Conservation (phyloP, 768 basidiomycete species). For the Clavaria fumosa region DNA sequence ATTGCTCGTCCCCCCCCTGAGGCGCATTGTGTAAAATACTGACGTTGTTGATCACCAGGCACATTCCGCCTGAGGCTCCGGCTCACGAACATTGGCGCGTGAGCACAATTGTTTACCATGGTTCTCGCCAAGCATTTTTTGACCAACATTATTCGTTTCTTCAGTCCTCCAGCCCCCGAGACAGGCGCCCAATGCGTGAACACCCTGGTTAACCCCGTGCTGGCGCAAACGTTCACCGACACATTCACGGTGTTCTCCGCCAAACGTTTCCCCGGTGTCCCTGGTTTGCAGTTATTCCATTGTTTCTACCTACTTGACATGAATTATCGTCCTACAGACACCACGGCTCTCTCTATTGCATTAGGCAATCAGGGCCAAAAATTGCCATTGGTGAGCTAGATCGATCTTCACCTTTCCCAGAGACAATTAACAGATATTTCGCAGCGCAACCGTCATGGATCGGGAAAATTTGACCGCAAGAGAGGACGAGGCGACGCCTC, state of each 20-base stretch:
- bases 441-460: constrained; percentile 72
- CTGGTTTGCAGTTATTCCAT: constrained; percentile 36
- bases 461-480: constrained; percentile 51
- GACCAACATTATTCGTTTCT: constrained; percentile 10
- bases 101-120: too few species aligned
- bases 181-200: constrained; percentile 49
- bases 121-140: constrained; percentile 8
- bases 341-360: constrained; percentile 79
- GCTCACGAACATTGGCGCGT: constrained; percentile 86
- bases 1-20: constrained; percentile 8
- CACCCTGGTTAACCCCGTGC: constrained; percentile 53
- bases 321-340: constrained; percentile 32
- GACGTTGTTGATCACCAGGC: constrained; percentile 28
- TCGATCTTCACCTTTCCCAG: constrained; percentile 10
- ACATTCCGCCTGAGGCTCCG: constrained; percentile 75
- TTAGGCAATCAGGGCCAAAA: constrained; percentile 86
- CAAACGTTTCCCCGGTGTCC: constrained; percentile 90
- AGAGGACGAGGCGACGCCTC: constrained; percentile 46
- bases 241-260: constrained; percentile 81
- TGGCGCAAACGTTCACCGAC: constrained; percentile 74
- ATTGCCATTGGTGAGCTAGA: constrained; percentile 52
- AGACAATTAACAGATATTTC: too few species aligned
- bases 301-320: constrained; percentile 11
- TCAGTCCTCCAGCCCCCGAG: constrained; percentile 60
- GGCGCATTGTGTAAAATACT: constrained; percentile 6